phyloP scores from a whole-genome alignment of 257 asterid genomes.

The Scutellaria galericulata region DNA sequence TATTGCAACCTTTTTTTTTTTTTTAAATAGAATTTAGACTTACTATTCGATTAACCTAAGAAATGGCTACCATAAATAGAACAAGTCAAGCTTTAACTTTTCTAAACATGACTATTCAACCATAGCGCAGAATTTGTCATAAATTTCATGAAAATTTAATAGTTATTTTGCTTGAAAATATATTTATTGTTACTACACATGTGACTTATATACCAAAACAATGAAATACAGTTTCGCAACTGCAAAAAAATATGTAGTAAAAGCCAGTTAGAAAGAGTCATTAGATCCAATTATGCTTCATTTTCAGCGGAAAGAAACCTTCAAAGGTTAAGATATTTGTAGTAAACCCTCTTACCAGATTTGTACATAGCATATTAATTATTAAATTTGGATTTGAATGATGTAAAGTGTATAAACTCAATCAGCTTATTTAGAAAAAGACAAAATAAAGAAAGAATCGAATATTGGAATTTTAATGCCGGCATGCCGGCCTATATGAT shows the following conservation, averaged over 20 bases:
- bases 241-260: too few species aligned
- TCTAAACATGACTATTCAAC: too few species aligned
- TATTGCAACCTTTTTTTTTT: background rate
- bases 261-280: slow-evolving; percentile 9
- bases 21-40: background rate
- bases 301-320: slow-evolving; percentile 37
- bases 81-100: background rate
- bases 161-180: too few species aligned
- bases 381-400: too few species aligned
- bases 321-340: slow-evolving; percentile 28
- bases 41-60: background rate
- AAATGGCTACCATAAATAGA: background rate
- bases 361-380: background rate
- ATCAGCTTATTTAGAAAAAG: too few species aligned
- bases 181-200: too few species aligned
- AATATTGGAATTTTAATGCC: slow-evolving; percentile 31
- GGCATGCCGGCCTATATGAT: slow-evolving; percentile 47
- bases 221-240: too few species aligned
- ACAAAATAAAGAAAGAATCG: background rate
- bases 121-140: too few species aligned
- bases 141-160: too few species aligned
- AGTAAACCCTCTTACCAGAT: background rate
- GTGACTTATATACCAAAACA: too few species aligned
- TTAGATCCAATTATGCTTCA: slow-evolving; percentile 23
- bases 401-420: too few species aligned